A percentile compares a stretch with the other conserved stretches of the same genome.
Conservation (phyloP, 208 protist genomes). For the Wallacemonas sp. region DNA sequence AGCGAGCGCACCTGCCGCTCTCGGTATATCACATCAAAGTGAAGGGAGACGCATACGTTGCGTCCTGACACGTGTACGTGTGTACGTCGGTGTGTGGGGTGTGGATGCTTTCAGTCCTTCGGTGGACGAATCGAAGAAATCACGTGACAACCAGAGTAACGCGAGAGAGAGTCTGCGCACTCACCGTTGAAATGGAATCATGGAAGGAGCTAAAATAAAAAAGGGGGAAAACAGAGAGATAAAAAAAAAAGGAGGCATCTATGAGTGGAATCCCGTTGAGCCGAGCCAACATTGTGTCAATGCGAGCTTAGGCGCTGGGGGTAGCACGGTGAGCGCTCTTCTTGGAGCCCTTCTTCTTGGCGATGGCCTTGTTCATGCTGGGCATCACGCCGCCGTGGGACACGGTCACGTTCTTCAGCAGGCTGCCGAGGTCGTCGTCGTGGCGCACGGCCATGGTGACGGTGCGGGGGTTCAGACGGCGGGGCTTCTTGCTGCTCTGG, state of each 20-base stretch:
- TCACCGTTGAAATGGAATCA: not conserved
- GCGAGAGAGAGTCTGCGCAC: not conserved
- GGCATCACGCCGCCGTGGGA: slow-evolving; percentile 83
- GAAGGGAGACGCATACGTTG: too few relatives aligned
- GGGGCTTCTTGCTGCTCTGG: slow-evolving; percentile 69
- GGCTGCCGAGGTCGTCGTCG: slow-evolving; percentile 74
- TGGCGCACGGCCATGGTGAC: slow-evolving; percentile 81
- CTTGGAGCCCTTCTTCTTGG: slow-evolving; percentile 78
- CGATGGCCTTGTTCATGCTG: slow-evolving; percentile 77
- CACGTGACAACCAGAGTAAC: not conserved
- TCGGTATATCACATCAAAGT: too few relatives aligned
- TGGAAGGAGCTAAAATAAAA: slow-evolving; percentile 10
- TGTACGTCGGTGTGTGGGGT: not conserved
- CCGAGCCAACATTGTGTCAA: slow-evolving; percentile 17
- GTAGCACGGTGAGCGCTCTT: slow-evolving; percentile 59
- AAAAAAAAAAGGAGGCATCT: slow-evolving; percentile 27
- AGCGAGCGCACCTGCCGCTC: too few relatives aligned
- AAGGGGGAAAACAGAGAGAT: slow-evolving; percentile 17
- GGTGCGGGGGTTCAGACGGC: slow-evolving; percentile 73
- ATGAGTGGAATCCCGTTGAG: slow-evolving; percentile 13
- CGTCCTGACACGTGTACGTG: not conserved
- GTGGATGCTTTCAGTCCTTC: not conserved
- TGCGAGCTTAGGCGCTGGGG: slow-evolving; percentile 46
- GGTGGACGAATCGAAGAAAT: not conserved
- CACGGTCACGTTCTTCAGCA: slow-evolving; percentile 77